A percentile compares a stretch with the other conserved stretches of the same genome.
Conservation (phyloP, 2,329 filamentous ascomycete genomes). For the Botryotinia convoluta region DNA sequence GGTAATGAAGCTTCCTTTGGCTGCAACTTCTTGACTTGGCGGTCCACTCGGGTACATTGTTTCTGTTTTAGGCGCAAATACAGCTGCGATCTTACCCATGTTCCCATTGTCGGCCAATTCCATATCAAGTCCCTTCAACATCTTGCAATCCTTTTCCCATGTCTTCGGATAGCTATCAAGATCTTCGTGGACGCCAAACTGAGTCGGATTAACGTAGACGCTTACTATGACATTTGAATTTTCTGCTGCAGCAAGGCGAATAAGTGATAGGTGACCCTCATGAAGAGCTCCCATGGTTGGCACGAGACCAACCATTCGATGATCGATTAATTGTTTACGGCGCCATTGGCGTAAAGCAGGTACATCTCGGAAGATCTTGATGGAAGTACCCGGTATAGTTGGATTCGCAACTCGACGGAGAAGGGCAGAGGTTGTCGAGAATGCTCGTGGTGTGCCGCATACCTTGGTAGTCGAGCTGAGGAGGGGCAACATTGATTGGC, state of each 20-base stretch:
- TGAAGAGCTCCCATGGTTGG: constrained; percentile 99
- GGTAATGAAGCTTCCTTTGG: constrained; percentile 83
- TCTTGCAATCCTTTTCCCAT: constrained; percentile 72
- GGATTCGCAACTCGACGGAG: constrained; percentile 26
- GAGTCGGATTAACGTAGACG: constrained; percentile 94
- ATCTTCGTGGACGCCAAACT: constrained; percentile 89
- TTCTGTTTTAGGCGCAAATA: constrained; percentile 80
- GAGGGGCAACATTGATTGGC: constrained; percentile 2
- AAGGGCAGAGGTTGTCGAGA: constrained; percentile 23
- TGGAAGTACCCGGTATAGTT: constrained; percentile 53
- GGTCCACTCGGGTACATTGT: constrained; percentile 82
- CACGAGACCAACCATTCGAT: constrained; percentile 78
- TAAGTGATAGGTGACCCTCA: constrained; percentile 80
- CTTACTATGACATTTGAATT: constrained; percentile 86
- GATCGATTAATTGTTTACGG: constrained; percentile 59
- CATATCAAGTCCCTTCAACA: constrained; percentile 65
- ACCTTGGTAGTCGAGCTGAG: constrained; percentile 10
- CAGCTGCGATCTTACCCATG: constrained; percentile 69
- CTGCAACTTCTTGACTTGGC: constrained; percentile 68
- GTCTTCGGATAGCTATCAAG: constrained; percentile 85
- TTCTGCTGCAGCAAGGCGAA: constrained; percentile 78
- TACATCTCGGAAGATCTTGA: constrained; percentile 75
- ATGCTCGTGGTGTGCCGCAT: constrained; percentile 21
- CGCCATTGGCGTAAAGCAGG: constrained; percentile 68
- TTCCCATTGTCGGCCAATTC: constrained; percentile 63